These are phyloP conservation scores for Clonostachys sp. DNA, from an alignment of 2,329 filamentous ascomycete genomes.

Conservation along the genomic window DNA sequence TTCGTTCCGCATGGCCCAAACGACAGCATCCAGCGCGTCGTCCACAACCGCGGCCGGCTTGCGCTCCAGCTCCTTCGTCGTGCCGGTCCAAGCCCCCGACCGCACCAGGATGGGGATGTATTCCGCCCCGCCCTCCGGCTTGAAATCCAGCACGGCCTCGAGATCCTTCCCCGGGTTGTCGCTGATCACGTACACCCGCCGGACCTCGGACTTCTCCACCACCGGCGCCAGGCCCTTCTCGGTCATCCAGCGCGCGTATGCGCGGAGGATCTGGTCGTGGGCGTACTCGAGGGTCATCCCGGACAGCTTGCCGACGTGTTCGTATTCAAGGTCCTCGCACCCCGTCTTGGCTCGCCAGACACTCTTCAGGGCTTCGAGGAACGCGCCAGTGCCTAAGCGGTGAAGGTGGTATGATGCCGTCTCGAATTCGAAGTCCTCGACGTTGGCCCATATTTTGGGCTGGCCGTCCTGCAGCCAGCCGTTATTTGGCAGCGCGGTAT, in stretches of 20 bases:
- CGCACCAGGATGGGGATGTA: conserved; percentile 76
- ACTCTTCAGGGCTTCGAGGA: conserved; percentile 75
- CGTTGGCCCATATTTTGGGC: conserved; percentile 80
- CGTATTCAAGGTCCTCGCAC: conserved; percentile 55
- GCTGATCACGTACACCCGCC: conserved; percentile 89
- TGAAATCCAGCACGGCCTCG: conserved; percentile 74
- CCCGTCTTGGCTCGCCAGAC: conserved; percentile 72
- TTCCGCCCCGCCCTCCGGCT: conserved; percentile 59
- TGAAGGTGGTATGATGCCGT: conserved; percentile 73
- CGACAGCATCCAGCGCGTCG: conserved; percentile 72
- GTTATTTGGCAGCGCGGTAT: conserved; percentile 56
- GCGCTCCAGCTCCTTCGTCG: conserved; percentile 19
- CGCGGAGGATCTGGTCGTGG: conserved; percentile 61
- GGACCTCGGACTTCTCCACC: conserved; percentile 36
- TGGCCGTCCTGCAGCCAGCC: conserved; percentile 84
- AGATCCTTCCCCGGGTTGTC: conserved; percentile 91
- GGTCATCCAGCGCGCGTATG: conserved; percentile 25
- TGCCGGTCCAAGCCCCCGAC: conserved; percentile 66
- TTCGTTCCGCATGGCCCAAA: conserved; percentile 65
- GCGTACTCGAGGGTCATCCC: conserved; percentile 77
- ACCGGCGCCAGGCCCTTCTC: conserved; percentile 4
- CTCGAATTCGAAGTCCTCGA: conserved; percentile 87
- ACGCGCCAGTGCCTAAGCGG: conserved; percentile 87
- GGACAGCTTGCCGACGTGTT: conserved; percentile 80
- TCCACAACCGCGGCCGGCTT: conserved; percentile 63